Percentiles rank a stretch among this genome's conserved stretches.
Evolutionary conservation across 352 stramenopile genomes (phyloP).

Genomic region (Globisporangium radiosum): DNA sequence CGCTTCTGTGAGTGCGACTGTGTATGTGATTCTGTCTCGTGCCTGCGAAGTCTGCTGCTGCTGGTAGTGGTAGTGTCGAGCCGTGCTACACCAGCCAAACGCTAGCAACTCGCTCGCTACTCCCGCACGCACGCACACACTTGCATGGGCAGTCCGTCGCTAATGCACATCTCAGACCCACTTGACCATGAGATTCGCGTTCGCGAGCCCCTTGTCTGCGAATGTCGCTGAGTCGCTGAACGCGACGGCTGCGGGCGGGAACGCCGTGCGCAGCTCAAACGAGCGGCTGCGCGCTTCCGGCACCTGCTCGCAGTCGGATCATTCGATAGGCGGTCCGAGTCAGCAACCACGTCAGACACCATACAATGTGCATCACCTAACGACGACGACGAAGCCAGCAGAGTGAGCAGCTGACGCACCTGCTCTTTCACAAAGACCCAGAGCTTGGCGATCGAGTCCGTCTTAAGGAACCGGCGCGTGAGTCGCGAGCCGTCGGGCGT

Average conservation of each 20-base stretch:
- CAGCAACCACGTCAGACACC: too few relatives aligned
- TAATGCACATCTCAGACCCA: slow-evolving; percentile 20
- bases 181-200: slow-evolving; percentile 74
- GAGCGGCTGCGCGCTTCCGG: slow-evolving; percentile 53
- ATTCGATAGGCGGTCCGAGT: too few relatives aligned
- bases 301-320: slow-evolving; percentile 18
- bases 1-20: too few relatives aligned
- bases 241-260: slow-evolving; percentile 42
- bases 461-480: slow-evolving; percentile 68
- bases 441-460: slow-evolving; percentile 52
- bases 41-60: too few relatives aligned
- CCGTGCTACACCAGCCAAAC: too few relatives aligned
- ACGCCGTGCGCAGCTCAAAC: slow-evolving; percentile 73
- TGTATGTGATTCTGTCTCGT: too few relatives aligned
- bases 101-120: too few relatives aligned
- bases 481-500: slow-evolving; percentile 57
- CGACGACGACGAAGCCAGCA: too few relatives aligned
- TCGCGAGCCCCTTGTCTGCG: slow-evolving; percentile 60
- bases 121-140: neutral
- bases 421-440: slow-evolving; percentile 71
- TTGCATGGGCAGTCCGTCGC: too few relatives aligned
- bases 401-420: slow-evolving; percentile 7
- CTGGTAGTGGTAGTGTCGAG: too few relatives aligned
- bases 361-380: too few relatives aligned
- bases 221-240: slow-evolving; percentile 51